These are phyloP conservation scores for Eucalyptus lansdowneana DNA, from an alignment of 345 rosid genomes.

Conservation along the genomic window DNA sequence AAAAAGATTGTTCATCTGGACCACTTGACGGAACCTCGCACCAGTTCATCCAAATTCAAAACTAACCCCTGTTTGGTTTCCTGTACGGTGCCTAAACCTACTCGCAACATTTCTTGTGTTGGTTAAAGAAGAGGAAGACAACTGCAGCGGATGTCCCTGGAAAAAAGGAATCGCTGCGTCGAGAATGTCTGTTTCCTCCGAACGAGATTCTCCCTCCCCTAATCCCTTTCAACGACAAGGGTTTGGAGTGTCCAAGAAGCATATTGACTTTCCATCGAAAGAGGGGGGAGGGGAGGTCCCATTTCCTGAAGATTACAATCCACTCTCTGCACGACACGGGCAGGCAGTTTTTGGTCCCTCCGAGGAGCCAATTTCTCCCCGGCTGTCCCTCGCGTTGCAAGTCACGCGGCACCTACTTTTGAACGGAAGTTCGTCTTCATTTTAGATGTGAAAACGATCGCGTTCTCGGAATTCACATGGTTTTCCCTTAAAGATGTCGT, in stretches of 20 bases:
- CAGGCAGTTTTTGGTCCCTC: neutral
- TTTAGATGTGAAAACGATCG: neutral
- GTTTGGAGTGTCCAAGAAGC: slow-evolving; percentile 4
- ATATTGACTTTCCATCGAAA: neutral
- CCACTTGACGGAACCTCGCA: neutral
- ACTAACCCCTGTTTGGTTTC: neutral
- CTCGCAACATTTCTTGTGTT: neutral
- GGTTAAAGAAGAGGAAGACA: neutral
- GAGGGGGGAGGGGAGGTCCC: neutral
- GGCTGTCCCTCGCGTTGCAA: too few species aligned
- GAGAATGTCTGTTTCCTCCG: slow-evolving; percentile 15
- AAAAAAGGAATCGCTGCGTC: neutral
- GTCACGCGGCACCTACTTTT: neutral
- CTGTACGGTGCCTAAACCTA: neutral
- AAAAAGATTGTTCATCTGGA: neutral
- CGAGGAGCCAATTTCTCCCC: neutral
- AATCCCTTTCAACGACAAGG: neutral
- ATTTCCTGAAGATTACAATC: neutral
- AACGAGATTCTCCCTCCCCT: neutral
- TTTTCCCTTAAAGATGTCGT: neutral
- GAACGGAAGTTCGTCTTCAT: neutral
- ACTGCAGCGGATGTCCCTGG: slow-evolving; percentile 2
- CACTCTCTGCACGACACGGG: neutral
- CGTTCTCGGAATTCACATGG: neutral
- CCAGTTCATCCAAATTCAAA: neutral